Conservation (phyloP, 257 asterid genomes). For the Solanum rostratum region DNA sequence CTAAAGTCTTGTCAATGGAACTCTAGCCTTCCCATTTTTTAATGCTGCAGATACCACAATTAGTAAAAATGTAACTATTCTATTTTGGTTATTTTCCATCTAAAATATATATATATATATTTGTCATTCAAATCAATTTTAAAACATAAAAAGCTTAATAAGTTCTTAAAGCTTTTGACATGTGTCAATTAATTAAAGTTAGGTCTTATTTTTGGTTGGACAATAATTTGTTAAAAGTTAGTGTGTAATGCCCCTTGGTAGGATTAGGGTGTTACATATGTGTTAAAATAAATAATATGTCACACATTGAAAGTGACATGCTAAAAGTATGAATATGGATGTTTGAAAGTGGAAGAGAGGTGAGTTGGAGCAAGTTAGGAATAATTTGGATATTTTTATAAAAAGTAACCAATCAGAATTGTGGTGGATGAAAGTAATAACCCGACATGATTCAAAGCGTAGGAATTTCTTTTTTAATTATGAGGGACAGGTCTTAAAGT, state of each 20-base stretch:
- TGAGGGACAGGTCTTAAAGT: neutral
- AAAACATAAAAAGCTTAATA: neutral
- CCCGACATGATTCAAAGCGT: neutral
- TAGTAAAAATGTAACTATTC: neutral
- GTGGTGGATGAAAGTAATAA: neutral
- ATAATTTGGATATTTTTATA: neutral
- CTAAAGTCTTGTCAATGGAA: slow-evolving; percentile 13
- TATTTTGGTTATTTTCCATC: neutral
- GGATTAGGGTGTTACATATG: neutral
- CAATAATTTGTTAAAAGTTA: neutral
- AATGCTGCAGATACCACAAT: neutral
- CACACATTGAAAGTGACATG: neutral
- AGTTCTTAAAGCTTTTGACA: neutral
- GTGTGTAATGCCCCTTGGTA: neutral
- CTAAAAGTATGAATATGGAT: neutral
- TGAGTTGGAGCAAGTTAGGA: neutral
- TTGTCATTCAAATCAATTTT: neutral
- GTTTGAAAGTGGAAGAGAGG: neutral
- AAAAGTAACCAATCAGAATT: neutral
- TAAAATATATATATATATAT: neutral
- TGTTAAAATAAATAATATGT: neutral
- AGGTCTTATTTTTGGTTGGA: neutral
- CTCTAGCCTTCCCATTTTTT: neutral
- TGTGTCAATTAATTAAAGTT: neutral
- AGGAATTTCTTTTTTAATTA: neutral